phyloP scores from a whole-genome alignment of 495 filamentous ascomycete species.

The Penicillium chermesinum region DNA sequence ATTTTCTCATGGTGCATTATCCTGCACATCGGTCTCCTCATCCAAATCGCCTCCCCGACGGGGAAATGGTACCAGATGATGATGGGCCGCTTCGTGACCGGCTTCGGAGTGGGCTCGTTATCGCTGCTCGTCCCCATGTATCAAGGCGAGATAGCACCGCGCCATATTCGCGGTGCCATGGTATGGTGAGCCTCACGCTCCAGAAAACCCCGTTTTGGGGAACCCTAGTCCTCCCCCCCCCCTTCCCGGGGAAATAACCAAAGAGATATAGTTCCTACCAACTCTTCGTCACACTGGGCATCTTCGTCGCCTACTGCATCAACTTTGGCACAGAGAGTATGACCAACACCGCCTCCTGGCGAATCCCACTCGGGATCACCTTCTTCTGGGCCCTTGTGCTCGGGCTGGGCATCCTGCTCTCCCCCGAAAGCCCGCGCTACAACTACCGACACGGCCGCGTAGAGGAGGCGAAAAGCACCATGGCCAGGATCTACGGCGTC shows the following conservation, averaged over 20 bases:
- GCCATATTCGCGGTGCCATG: conserved; percentile 60
- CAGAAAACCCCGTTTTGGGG: neutral
- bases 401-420: conserved; percentile 59
- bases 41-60: conserved; percentile 53
- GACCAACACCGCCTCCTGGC: conserved; percentile 54
- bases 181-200: conserved; percentile 41
- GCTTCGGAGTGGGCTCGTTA: conserved; percentile 62
- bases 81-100: conserved; percentile 51
- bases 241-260: too few species aligned
- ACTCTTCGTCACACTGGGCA: conserved; percentile 80
- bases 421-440: conserved; percentile 65
- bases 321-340: conserved; percentile 63
- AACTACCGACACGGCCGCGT: conserved; percentile 58
- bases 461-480: conserved; percentile 57
- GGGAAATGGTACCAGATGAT: conserved; percentile 48
- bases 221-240: neutral
- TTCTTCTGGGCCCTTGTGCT: conserved; percentile 69
- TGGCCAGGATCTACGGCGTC: conserved; percentile 65
- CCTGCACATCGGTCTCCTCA: conserved; percentile 57
- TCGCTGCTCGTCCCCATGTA: conserved; percentile 66
- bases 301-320: conserved; percentile 72
- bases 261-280: conserved; percentile 59
- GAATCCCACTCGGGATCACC: conserved; percentile 70
- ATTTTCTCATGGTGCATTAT: conserved; percentile 52
- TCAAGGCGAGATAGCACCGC: conserved; percentile 56